Conservation (phyloP, 176 grass and related monocot genomes). For the Miscanthus lutarioriparius region DNA sequence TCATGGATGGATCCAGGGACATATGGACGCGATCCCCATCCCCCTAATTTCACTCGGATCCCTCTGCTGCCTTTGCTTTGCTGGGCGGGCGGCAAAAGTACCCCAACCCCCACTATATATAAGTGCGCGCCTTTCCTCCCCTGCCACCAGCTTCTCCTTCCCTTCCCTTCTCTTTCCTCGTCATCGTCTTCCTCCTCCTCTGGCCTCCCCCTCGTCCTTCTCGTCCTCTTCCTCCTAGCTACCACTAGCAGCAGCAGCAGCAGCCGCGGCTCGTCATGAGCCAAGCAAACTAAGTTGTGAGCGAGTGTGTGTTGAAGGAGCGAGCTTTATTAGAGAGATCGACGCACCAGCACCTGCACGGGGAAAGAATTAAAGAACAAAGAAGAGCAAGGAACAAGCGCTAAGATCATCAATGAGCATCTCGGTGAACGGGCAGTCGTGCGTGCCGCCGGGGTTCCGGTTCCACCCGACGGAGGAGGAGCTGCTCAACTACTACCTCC, state of each 20-base stretch:
- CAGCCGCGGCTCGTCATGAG: too few species aligned
- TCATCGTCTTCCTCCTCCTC: neutral
- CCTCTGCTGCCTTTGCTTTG: neutral
- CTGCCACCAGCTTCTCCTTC: neutral
- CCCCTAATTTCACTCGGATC: slow-evolving; percentile 13
- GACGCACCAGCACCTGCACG: too few species aligned
- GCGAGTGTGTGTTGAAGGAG: too few species aligned
- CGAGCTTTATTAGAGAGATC: too few species aligned
- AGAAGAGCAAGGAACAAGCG: too few species aligned
- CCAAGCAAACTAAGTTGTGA: too few species aligned
- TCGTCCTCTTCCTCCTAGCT: neutral
- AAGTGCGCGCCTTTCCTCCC: slow-evolving; percentile 41
- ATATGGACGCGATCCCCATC: neutral
- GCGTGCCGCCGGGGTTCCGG: slow-evolving; percentile 92
- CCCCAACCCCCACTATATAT: slow-evolving; percentile 48
- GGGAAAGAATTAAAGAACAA: too few species aligned
- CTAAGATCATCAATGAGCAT: slow-evolving; percentile 63
- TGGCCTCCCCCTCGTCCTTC: neutral
- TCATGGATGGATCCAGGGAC: slow-evolving; percentile 11
- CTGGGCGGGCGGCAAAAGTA: neutral
- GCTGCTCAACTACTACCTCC: slow-evolving; percentile 90
- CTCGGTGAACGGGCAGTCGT: slow-evolving; percentile 96
- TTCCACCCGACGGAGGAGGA: slow-evolving; percentile 99
- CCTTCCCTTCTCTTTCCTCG: neutral
- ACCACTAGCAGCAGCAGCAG: neutral